phyloP scores from a whole-genome alignment of 805 yeast species.

The Kodamaea neixiangensis region DNA sequence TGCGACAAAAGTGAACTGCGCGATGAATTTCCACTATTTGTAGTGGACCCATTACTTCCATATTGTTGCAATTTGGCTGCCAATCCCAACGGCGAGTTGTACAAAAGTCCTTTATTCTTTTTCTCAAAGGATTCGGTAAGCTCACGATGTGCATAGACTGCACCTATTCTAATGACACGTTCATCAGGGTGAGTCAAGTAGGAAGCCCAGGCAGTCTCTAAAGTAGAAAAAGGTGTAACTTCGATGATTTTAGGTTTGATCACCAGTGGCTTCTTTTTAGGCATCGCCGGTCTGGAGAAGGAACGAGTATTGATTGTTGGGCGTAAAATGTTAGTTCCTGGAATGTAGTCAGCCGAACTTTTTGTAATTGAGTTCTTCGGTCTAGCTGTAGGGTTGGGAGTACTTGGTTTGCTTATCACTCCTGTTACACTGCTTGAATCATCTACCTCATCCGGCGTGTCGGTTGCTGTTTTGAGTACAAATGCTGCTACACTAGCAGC shows the following conservation, averaged over 20 bases:
- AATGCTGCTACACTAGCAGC: conserved; percentile 45
- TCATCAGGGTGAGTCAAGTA: conserved; percentile 59
- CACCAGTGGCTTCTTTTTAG: conserved; percentile 17
- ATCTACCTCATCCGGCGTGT: conserved; percentile 20
- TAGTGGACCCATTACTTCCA: neutral
- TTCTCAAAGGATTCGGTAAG: conserved; percentile 55
- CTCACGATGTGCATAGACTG: conserved; percentile 45
- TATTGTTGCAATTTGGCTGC: conserved; percentile 23
- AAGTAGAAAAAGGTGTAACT: conserved; percentile 48
- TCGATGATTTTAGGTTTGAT: conserved; percentile 32
- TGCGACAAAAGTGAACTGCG: conserved; percentile 33
- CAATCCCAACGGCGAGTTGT: conserved; percentile 58
- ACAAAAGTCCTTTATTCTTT: conserved; percentile 56
- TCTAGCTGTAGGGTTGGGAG: conserved; percentile 7
- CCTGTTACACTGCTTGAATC: neutral
- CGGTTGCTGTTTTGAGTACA: conserved; percentile 28
- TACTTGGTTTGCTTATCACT: no score
- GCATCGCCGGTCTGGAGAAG: conserved; percentile 14
- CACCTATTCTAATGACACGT: conserved; percentile 58
- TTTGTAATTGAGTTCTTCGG: conserved; percentile 2
- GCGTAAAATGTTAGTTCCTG: conserved; percentile 60
- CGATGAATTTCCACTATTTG: conserved; percentile 11
- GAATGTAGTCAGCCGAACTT: conserved; percentile 48
- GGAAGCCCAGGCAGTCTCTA: conserved; percentile 61
- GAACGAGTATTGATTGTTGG: conserved; percentile 47